Evolutionary conservation across 768 basidiomycete species (phyloP).

Genomic region (Mrakia gelida): DNA sequence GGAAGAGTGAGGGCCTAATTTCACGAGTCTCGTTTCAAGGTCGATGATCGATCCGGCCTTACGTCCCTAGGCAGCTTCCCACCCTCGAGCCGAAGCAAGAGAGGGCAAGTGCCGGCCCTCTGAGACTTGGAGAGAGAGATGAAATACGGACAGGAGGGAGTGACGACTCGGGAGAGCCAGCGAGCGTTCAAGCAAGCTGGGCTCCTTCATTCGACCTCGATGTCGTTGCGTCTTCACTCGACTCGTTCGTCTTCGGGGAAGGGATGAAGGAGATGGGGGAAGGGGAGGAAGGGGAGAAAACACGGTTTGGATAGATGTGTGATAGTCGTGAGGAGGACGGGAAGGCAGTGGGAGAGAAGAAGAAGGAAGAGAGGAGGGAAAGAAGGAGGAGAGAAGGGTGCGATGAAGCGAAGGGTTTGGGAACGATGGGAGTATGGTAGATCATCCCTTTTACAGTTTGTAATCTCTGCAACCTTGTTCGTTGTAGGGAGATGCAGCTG

Average conservation of each 20-base stretch:
- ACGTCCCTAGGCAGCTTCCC: constrained; percentile 3
- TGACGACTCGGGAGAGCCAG: background rate
- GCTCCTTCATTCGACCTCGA: too few species aligned
- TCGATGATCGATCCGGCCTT: constrained; percentile 28
- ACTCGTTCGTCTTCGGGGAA: background rate
- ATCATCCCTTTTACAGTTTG: background rate
- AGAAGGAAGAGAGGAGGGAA: background rate
- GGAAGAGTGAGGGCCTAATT: constrained; percentile 24
- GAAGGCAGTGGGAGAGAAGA: background rate
- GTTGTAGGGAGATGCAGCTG: background rate
- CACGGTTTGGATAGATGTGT: background rate
- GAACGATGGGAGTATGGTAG: background rate
- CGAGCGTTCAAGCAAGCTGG: background rate
- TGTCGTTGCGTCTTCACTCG: too few species aligned
- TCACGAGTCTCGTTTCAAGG: constrained; percentile 1
- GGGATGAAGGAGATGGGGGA: background rate
- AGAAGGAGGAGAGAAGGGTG: background rate
- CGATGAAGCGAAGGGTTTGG: background rate
- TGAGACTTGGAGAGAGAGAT: background rate
- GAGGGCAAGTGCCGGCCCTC: background rate
- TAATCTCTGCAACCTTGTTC: background rate
- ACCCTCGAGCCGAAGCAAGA: background rate
- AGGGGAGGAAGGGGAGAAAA: background rate
- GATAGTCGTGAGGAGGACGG: background rate
- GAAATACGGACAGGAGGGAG: constrained; percentile 16